A percentile compares a stretch with the other conserved stretches of the same genome.
These are phyloP conservation scores for Diaporthe citri DNA, from an alignment of 2,329 filamentous ascomycete species.

Conservation along the genomic window DNA sequence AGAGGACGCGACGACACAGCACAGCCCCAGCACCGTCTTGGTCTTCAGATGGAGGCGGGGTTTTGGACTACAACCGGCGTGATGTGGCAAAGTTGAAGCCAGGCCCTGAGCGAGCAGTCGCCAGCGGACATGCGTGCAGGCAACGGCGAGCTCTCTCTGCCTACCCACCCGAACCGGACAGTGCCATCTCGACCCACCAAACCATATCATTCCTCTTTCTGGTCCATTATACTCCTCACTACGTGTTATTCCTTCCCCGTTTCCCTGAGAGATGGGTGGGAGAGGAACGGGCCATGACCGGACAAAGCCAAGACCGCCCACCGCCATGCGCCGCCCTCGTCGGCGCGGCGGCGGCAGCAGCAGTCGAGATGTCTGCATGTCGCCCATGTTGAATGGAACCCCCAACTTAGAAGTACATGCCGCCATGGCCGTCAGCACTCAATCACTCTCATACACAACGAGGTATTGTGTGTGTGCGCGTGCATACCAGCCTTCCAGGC, in stretches of 20 bases:
- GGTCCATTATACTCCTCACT: not conserved
- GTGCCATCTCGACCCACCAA: not conserved
- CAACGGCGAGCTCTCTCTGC: not conserved
- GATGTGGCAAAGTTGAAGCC: not conserved
- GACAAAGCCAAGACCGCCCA: not conserved
- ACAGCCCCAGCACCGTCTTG: not conserved
- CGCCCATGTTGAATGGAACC: not conserved
- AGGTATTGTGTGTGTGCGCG: not conserved
- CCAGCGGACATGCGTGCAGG: not conserved
- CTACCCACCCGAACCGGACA: not conserved
- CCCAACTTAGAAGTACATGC: not conserved
- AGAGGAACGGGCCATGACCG: no score
- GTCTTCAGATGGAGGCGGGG: not conserved
- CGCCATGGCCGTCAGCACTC: not conserved
- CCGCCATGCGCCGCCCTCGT: not conserved
- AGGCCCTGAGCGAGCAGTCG: not conserved
- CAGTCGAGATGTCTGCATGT: not conserved
- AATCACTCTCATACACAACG: not conserved
- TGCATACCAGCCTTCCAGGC: not conserved
- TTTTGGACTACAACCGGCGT: not conserved
- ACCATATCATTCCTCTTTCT: not conserved
- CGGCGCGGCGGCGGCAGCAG: not conserved
- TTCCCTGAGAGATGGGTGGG: not conserved
- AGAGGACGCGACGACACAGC: not conserved
- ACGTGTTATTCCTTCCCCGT: no score